Base-by-base conservation (phyloP, 768 basidiomycete species). In the Mycena haematopus region DNA sequence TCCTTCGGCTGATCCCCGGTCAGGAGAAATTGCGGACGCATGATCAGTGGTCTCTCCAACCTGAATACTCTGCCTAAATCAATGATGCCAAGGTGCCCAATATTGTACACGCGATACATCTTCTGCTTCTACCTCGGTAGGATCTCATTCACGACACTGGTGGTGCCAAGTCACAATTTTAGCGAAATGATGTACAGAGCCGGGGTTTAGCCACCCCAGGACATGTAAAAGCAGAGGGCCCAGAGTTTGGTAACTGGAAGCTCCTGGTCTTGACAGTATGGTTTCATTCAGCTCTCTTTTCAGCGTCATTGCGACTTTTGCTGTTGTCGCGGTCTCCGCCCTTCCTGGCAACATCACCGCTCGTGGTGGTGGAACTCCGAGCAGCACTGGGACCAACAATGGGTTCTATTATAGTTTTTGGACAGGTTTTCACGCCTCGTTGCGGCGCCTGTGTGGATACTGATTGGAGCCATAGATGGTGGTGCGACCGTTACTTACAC, bases 391-490 rank as follows among this genome's bases (percentile, higher is more conserved):
- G 38, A 74, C 74, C 13, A 69, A 66, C 65, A 65, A 68, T 56
- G 76, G 76, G 21, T 76, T 57, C 65, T 75, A 70, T 65, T 76
- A 75, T 11, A 36, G 36, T 36, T 36, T 36, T 15, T 36, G 36
- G 36, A 36, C 36, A 36, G 36, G 36, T 36, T 36, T 36, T 36
- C 36, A 31, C 9, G 29, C 29, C 9, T 31, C 29, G 29, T 31
- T 9, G 29, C 36, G 36, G 36, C 13, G 36, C 13, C 6, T 36
- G 36, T 7, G 36, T 15, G 13, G 13, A 36, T 36, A 19, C 40
- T 42, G 40, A 42, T 63, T 71, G 69, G 0, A 72, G 67, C 58
- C 75, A 72, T 72, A 10, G 74, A 75, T 50, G 71, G 72, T 6
- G 65, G 56, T 31, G 68, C 56, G 22, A 61, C 33, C n/a, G 73